These are phyloP conservation scores for Podochytrium sp. DNA, from an alignment of 192 early-diverging fungal genomes.

Conservation along the genomic window DNA sequence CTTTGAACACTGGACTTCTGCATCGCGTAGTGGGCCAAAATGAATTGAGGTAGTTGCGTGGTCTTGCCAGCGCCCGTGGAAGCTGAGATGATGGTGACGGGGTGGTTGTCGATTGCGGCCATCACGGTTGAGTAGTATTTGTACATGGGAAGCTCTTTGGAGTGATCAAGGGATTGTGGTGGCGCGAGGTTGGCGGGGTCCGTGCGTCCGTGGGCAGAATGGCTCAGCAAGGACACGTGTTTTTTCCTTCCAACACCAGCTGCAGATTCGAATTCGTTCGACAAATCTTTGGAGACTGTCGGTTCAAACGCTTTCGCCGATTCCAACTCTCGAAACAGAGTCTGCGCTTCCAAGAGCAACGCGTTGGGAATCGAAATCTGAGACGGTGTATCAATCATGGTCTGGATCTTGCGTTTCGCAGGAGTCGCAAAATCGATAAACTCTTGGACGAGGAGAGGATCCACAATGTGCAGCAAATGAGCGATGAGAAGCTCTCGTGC, in stretches of 20 bases:
- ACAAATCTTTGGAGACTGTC: not conserved
- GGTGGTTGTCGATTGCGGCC: constrained; percentile 50
- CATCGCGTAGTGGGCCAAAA: constrained; percentile 59
- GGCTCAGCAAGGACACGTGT: not conserved
- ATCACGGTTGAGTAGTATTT: constrained; percentile 47
- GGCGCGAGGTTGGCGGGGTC: constrained; percentile 22
- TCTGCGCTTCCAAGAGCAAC: constrained; percentile 27
- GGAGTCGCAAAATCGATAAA: constrained; percentile 34
- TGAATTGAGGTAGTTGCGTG: constrained; percentile 86
- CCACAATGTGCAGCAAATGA: constrained; percentile 35
- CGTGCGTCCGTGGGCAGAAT: not conserved
- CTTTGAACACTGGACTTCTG: not conserved
- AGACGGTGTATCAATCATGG: constrained; percentile 30
- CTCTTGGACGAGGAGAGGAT: constrained; percentile 25
- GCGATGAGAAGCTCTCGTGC: constrained; percentile 10
- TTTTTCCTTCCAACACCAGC: not conserved
- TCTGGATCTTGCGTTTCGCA: constrained; percentile 33
- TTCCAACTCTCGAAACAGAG: constrained; percentile 15
- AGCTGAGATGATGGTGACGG: constrained; percentile 47
- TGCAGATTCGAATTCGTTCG: not conserved
- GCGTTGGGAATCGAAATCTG: constrained; percentile 28
- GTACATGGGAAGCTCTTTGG: constrained; percentile 45
- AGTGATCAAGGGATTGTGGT: constrained; percentile 32
- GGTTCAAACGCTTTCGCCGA: constrained; percentile 6
- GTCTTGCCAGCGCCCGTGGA: constrained; percentile 60